These are phyloP conservation scores for Pythium folliculosum DNA, from an alignment of 352 stramenopile genomes.

Conservation along the genomic window DNA sequence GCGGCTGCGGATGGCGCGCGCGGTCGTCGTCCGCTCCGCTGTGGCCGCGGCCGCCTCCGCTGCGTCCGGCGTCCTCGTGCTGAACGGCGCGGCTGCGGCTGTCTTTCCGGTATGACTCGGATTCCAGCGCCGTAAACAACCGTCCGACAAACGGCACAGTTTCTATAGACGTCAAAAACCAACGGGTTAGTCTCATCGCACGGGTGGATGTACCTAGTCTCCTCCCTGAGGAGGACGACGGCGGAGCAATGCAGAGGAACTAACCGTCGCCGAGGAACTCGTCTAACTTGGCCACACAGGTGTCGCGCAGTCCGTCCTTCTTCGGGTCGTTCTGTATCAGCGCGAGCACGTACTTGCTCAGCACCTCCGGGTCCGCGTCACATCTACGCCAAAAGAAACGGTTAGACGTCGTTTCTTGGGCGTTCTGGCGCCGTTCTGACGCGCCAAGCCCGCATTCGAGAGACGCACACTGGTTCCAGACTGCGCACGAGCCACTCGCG, in stretches of 20 bases:
- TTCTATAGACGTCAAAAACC: constrained; percentile 38
- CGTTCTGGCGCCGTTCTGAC: too few species aligned
- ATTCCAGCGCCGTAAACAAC: constrained; percentile 68
- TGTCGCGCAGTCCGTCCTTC: constrained; percentile 68
- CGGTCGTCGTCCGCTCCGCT: constrained; percentile 15
- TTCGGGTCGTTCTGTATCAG: constrained; percentile 83
- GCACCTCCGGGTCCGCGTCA: constrained; percentile 81
- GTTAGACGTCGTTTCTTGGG: constrained; percentile 7
- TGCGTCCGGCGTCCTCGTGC: constrained; percentile 1
- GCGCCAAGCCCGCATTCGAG: too few species aligned
- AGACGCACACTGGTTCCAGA: constrained; percentile 85
- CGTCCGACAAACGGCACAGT: constrained; percentile 70
- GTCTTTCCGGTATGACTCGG: constrained; percentile 51
- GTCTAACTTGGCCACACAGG: constrained; percentile 75
- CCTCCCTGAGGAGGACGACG: background rate
- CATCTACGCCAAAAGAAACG: constrained; percentile 41
- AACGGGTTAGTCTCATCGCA: too few species aligned
- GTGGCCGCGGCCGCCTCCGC: constrained; percentile 6
- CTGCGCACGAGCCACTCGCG: constrained; percentile 86
- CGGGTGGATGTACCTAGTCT: background rate
- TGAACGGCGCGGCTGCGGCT: constrained; percentile 2
- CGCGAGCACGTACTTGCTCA: constrained; percentile 88
- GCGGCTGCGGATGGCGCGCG: constrained; percentile 24
- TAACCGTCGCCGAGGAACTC: constrained; percentile 86
- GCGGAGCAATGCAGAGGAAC: constrained; percentile 14